Evolutionary conservation across 1,284 basidiomycete genomes (phyloP).

Genomic region (Ceratobasidium sp.): DNA sequence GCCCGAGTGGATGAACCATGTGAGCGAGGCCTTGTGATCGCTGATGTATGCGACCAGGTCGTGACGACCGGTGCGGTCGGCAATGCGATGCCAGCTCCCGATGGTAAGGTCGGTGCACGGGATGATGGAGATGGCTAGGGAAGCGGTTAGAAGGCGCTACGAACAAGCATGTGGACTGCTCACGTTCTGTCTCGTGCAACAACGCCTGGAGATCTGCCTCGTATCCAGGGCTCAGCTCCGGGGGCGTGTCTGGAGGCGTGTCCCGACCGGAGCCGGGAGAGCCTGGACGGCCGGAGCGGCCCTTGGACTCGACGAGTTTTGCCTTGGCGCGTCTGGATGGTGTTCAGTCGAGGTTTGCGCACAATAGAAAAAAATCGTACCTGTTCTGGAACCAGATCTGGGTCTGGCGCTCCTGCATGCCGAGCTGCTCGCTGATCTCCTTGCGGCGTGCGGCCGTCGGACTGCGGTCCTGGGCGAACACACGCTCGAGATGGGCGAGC

Average conservation of each 20-base stretch:
- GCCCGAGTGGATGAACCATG: slow-evolving; percentile 78
- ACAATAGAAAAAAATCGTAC: slow-evolving; percentile 55
- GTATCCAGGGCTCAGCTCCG: slow-evolving; percentile 63
- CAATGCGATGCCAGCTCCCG: slow-evolving; percentile 79
- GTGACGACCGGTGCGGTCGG: slow-evolving; percentile 62
- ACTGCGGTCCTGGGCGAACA: slow-evolving; percentile 72
- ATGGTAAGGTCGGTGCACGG: slow-evolving; percentile 77
- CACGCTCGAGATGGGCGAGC: slow-evolving; percentile 72
- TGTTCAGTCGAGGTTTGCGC: neutral
- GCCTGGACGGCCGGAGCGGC: slow-evolving; percentile 35
- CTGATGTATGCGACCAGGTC: slow-evolving; percentile 80
- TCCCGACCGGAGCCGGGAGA: slow-evolving; percentile 53
- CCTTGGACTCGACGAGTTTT: slow-evolving; percentile 71
- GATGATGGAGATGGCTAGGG: slow-evolving; percentile 74
- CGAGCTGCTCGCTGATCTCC: slow-evolving; percentile 77
- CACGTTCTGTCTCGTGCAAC: slow-evolving; percentile 77
- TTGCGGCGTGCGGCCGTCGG: slow-evolving; percentile 74
- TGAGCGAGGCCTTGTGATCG: slow-evolving; percentile 69
- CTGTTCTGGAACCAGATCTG: slow-evolving; percentile 90
- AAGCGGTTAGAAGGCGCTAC: slow-evolving; percentile 37
- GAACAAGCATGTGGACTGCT: slow-evolving; percentile 49
- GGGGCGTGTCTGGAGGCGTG: slow-evolving; percentile 62
- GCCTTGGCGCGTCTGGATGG: slow-evolving; percentile 74
- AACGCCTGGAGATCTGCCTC: slow-evolving; percentile 69
- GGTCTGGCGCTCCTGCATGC: slow-evolving; percentile 84